Conservation (phyloP, 805 yeast genomes). For the Candida boidinii region DNA sequence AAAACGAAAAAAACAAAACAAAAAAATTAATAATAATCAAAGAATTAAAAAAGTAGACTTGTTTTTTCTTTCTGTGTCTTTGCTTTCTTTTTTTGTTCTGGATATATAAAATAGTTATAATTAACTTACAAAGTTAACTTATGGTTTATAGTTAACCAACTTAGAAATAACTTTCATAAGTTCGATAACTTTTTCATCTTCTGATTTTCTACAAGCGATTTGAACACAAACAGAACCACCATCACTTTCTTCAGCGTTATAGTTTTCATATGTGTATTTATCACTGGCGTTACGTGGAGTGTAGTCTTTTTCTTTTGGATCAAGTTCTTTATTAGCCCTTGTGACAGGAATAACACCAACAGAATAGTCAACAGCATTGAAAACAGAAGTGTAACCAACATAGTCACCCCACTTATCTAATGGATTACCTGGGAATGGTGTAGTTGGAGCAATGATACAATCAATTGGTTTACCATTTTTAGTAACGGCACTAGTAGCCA, state of each 20-base stretch:
- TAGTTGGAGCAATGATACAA: slow-evolving; percentile 38
- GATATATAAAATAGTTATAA: no score
- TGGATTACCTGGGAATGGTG: slow-evolving; percentile 27
- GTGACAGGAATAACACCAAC: slow-evolving; percentile 41
- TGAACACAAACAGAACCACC: slow-evolving; percentile 62
- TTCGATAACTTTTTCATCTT: slow-evolving; percentile 51
- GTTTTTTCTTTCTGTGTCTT: no score
- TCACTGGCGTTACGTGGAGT: slow-evolving; percentile 31
- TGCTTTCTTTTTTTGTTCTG: no score
- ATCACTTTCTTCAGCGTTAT: slow-evolving; percentile 37
- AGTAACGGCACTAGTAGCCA: slow-evolving; percentile 23
- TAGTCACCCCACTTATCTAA: slow-evolving; percentile 10
- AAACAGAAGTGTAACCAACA: slow-evolving; percentile 40
- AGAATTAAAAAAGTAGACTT: no score
- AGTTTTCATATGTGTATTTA: slow-evolving; percentile 31
- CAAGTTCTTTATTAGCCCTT: slow-evolving; percentile 35
- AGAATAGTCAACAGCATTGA: slow-evolving; percentile 40
- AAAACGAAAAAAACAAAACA: no score
- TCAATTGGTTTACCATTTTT: slow-evolving; percentile 33
- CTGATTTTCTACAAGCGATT: slow-evolving; percentile 44
- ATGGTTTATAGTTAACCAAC: no score
- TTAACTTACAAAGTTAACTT: no score
- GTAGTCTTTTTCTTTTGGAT: slow-evolving; percentile 18
- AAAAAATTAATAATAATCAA: no score
- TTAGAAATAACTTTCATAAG: slow-evolving; percentile 32